A percentile compares a stretch with the other conserved stretches of the same genome.
Conservation (phyloP, 352 stramenopile species). For the Elongisporangium senticosum region DNA sequence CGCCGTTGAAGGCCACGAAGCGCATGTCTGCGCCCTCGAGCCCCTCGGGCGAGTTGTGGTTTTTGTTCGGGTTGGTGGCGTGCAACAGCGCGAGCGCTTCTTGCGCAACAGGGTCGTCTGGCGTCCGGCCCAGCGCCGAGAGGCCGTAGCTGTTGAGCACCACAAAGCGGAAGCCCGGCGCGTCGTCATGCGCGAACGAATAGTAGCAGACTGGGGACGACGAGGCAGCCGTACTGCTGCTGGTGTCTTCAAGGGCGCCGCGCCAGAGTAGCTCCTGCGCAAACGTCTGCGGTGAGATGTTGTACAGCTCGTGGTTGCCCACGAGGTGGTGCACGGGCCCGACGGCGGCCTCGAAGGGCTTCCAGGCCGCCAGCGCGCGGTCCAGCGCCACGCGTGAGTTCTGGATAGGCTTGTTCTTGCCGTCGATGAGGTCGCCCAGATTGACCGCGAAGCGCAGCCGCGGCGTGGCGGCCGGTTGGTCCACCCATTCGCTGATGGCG, state of each 20-base stretch:
- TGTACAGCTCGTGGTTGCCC: slow-evolving; percentile 86
- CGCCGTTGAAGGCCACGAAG: slow-evolving; percentile 80
- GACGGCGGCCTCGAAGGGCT: slow-evolving; percentile 31
- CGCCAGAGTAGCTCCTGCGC: slow-evolving; percentile 34
- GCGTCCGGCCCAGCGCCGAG: slow-evolving; percentile 47
- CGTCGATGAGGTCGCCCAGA: slow-evolving; percentile 78
- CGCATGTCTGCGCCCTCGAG: slow-evolving; percentile 34
- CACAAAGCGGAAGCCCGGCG: slow-evolving; percentile 48
- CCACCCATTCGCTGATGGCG: slow-evolving; percentile 48
- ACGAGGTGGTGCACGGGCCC: slow-evolving; percentile 69
- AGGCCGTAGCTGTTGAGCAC: slow-evolving; percentile 69
- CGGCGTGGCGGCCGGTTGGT: slow-evolving; percentile 8
- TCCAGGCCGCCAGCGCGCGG: slow-evolving; percentile 30
- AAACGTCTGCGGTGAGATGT: slow-evolving; percentile 47
- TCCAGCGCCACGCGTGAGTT: slow-evolving; percentile 43
- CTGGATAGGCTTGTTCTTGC: slow-evolving; percentile 52
- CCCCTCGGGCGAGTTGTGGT: slow-evolving; percentile 64
- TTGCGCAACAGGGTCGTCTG: slow-evolving; percentile 35
- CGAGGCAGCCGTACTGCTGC: not conserved
- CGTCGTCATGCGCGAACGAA: slow-evolving; percentile 41
- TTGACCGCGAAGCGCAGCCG: slow-evolving; percentile 62
- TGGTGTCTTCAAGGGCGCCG: slow-evolving; percentile 8
- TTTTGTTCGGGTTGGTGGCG: slow-evolving; percentile 57
- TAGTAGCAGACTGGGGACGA: slow-evolving; percentile 39
- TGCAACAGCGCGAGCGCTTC: slow-evolving; percentile 36